Evolutionary conservation across 2,329 filamentous ascomycete genomes (phyloP).

Genomic region (Fusarium cyanostomum): DNA sequence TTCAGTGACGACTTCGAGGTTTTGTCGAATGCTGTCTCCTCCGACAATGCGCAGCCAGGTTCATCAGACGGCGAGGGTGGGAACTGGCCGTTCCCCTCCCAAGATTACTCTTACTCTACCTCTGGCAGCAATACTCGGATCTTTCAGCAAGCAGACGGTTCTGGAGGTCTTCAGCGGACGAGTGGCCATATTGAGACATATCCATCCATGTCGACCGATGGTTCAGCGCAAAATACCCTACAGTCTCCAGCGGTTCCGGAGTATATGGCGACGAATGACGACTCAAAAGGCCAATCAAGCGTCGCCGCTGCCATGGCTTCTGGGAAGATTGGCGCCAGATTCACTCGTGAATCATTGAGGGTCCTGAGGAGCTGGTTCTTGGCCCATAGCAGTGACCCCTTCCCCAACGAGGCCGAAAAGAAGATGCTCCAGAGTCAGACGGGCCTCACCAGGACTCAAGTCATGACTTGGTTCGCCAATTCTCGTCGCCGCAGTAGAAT

Average conservation of each 20-base stretch:
- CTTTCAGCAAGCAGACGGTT: neutral
- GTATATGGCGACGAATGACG: neutral
- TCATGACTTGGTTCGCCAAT: conserved; percentile 91
- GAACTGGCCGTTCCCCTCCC: neutral
- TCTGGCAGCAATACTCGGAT: neutral
- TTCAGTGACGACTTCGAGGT: neutral
- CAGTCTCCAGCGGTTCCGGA: neutral
- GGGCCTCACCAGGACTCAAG: conserved; percentile 79
- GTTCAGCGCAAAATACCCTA: neutral
- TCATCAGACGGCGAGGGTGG: neutral
- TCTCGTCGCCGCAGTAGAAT: conserved; percentile 64
- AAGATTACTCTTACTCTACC: neutral
- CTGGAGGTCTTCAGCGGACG: neutral
- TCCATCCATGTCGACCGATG: neutral
- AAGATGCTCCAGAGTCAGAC: conserved; percentile 77
- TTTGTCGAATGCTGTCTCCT: neutral
- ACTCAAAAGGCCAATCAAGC: neutral
- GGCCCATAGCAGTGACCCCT: conserved; percentile 78
- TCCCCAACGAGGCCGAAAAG: conserved; percentile 84
- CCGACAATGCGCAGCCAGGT: neutral
- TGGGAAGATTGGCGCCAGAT: conserved; percentile 5
- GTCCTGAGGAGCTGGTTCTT: conserved; percentile 82
- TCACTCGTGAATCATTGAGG: conserved; percentile 78
- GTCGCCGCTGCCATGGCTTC: neutral
- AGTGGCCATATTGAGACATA: neutral